Evolutionary conservation across 2,329 filamentous ascomycete species (phyloP).

Genomic region (Calycina herbarum): DNA sequence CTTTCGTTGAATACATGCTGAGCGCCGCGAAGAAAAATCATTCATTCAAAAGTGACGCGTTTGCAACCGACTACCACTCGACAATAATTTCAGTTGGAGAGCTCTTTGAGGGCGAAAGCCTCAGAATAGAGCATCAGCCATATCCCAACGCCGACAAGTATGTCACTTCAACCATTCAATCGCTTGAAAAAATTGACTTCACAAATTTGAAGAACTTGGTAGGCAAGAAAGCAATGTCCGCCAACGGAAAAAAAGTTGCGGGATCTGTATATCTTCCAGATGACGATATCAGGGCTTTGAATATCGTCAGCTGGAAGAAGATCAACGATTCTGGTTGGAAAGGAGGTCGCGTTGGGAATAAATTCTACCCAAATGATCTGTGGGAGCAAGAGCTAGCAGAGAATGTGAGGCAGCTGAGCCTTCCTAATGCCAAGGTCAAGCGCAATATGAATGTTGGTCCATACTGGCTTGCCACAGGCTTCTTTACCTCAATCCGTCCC

Average conservation of each 20-base stretch:
- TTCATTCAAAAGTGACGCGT: neutral
- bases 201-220: neutral
- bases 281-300: slow-evolving; percentile 13
- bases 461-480: slow-evolving; percentile 13
- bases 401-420: too few relatives aligned
- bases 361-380: slow-evolving; percentile 13
- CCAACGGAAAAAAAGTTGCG: neutral
- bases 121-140: neutral
- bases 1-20: neutral
- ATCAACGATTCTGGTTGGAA: neutral
- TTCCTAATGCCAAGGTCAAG: neutral
- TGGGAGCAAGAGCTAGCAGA: neutral
- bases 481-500: slow-evolving; percentile 21
- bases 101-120: neutral
- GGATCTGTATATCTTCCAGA: neutral
- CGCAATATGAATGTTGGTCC: neutral
- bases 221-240: neutral
- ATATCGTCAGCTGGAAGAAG: slow-evolving; percentile 19
- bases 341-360: slow-evolving; percentile 15
- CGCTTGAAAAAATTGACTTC: neutral
- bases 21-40: neutral
- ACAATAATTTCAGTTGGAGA: neutral
- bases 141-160: neutral
- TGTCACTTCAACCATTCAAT: neutral
- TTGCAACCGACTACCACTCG: neutral